These are phyloP conservation scores for Citeromyces matritensis DNA, from an alignment of 805 yeast genomes.

Conservation along the genomic window DNA sequence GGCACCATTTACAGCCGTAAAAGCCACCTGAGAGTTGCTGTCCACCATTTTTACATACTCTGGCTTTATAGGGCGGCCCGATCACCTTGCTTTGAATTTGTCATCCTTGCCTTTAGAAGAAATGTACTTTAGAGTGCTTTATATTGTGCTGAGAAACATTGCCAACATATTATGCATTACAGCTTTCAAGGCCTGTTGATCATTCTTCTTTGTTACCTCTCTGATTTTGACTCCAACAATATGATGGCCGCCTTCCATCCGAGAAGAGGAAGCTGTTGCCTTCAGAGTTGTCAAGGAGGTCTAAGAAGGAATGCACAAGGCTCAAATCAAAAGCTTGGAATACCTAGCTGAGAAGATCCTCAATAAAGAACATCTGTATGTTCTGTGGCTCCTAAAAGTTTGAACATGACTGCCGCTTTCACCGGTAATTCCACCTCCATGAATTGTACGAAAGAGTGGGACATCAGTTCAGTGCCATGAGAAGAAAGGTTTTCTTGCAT, in stretches of 20 bases:
- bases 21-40: no score
- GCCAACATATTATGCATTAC: no score
- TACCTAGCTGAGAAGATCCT: slow-evolving; percentile 95
- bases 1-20: no score
- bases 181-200: no score
- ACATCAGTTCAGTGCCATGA: slow-evolving; percentile 85
- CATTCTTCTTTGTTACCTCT: no score
- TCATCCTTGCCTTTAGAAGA: no score
- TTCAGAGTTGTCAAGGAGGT: slow-evolving; percentile 92
- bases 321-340: slow-evolving; percentile 67
- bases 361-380: slow-evolving; percentile 86
- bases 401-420: slow-evolving; percentile 85
- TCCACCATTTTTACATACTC: no score
- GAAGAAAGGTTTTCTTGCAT: slow-evolving; percentile 86
- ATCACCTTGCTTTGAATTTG: no score
- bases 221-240: slow-evolving; percentile 80
- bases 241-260: slow-evolving; percentile 97
- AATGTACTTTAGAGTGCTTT: no score
- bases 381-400: slow-evolving; percentile 74
- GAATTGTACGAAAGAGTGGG: slow-evolving; percentile 84
- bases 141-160: no score
- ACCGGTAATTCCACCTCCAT: slow-evolving; percentile 89
- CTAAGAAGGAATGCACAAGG: slow-evolving; percentile 82
- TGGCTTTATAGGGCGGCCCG: no score
- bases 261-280: slow-evolving; percentile 85